Base-by-base conservation (phyloP, 2,329 filamentous ascomycete genomes). In the Fusarium nanum region DNA sequence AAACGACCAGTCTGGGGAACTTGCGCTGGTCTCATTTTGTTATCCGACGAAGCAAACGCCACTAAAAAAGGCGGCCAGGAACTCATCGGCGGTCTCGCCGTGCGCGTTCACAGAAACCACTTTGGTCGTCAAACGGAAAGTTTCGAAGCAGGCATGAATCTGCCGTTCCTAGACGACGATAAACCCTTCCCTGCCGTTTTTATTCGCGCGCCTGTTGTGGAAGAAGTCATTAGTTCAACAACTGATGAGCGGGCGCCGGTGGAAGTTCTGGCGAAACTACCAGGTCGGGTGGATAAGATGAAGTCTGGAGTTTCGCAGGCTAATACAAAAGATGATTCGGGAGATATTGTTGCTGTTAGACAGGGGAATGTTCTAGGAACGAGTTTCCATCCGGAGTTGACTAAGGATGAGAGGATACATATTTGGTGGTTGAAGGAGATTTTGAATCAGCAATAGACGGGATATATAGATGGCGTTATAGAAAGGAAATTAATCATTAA, bases 361-460 rank as follows among this genome's bases (percentile, higher is more conserved):
- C 94, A 98, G 81, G 93, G 92, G 1, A 98, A 98, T 79, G 91
- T 97, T 1, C 92, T 98, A 74, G 96, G 94, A 6, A 98, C 92
- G 5, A 98, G 94, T 76, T 99, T 98, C 77, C 96, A 98, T 75
- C 96, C 96, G 0, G 96, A 99, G 80, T 80, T 99, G 79, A 98
- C 95, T 0, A 88, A 89, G 10, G 96, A 99, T 81, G 84, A 90
- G 60, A 87, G 96, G 59, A 97, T 98, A 76, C 96, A 99, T 80
- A 86, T 88, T 7, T 98, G 96, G 96, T 99, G 96, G 96, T 77
- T 99, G 77, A 83, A 86, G 73, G 88, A 95, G 80, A 92, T 80
- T 57, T 50, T 80, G n/a, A 61, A 56, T 46, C 60, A 69, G 44
- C 58, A 60, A 53, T 76, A 68, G 50, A 49, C 9, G 23, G 48